Percentiles rank a stretch among this genome's conserved stretches.
phyloP scores from a whole-genome alignment of 345 rosid species.

The Salix viminalis region DNA sequence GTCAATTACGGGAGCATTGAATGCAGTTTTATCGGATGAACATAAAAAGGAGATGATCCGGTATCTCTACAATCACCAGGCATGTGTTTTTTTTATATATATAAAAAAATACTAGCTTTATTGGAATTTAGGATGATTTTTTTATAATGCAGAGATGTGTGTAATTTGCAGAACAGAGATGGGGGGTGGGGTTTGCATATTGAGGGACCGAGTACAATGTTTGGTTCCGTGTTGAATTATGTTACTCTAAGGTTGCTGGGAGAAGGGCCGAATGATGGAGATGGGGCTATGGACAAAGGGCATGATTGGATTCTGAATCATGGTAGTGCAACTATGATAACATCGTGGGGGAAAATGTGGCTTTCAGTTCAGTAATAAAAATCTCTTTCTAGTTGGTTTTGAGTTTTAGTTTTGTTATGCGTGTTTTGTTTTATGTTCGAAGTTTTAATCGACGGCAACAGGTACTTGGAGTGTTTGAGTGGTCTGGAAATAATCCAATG shows the following conservation, averaged over 20 bases:
- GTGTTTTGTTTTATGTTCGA: slow-evolving; percentile 15
- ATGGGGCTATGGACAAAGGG: slow-evolving; percentile 77
- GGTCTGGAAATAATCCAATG: slow-evolving; percentile 94
- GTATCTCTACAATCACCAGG: slow-evolving; percentile 92
- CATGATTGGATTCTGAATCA: slow-evolving; percentile 78
- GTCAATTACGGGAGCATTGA: slow-evolving; percentile 75
- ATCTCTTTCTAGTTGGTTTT: slow-evolving; percentile 4
- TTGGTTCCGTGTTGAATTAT: slow-evolving; percentile 83
- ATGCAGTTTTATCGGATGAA: slow-evolving; percentile 68
- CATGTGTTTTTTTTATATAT: slow-evolving; percentile 10
- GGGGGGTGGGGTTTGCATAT: slow-evolving; percentile 99
- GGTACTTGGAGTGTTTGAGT: slow-evolving; percentile 93
- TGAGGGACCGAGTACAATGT: slow-evolving; percentile 98
- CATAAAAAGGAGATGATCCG: slow-evolving; percentile 79
- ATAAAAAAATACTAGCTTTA: not conserved
- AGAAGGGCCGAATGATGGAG: slow-evolving; percentile 84
- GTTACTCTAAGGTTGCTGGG: slow-evolving; percentile 90
- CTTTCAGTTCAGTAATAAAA: slow-evolving; percentile 68
- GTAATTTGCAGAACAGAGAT: slow-evolving; percentile 68
- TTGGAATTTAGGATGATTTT: not conserved
- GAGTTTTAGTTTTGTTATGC: slow-evolving; percentile 2
- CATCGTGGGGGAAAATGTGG: slow-evolving; percentile 99
- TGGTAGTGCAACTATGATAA: slow-evolving; percentile 86
- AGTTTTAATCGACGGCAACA: slow-evolving; percentile 31
- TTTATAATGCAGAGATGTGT: not conserved